A percentile compares a stretch with the other conserved stretches of the same genome.
These are phyloP conservation scores for Wickerhamomyces alni DNA, from an alignment of 805 yeast genomes.

Conservation along the genomic window DNA sequence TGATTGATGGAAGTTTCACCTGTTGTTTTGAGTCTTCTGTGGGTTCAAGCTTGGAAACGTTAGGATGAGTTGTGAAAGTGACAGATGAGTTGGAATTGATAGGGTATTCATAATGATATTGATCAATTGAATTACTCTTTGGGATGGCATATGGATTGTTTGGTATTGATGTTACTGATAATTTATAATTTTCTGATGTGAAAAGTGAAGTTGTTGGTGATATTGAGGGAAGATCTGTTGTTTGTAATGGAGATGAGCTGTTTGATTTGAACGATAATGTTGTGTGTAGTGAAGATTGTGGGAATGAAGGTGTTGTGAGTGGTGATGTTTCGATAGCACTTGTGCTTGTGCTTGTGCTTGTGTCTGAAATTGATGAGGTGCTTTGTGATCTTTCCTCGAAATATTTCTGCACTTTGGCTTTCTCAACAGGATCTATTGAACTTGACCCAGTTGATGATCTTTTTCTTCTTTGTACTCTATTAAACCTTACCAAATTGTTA, in stretches of 20 bases:
- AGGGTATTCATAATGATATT: background rate
- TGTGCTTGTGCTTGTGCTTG: too few species aligned
- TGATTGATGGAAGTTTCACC: too few species aligned
- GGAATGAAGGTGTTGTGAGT: background rate
- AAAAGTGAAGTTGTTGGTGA: background rate
- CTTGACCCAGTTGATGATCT: slow-evolving; percentile 3
- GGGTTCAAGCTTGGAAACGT: too few species aligned
- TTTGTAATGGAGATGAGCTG: too few species aligned
- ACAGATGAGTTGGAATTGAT: too few species aligned
- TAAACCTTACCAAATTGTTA: slow-evolving; percentile 14
- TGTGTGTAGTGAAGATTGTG: too few species aligned
- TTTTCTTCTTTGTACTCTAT: slow-evolving; percentile 17
- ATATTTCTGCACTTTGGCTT: background rate
- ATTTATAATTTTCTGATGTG: too few species aligned
- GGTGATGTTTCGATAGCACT: background rate
- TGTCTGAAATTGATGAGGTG: background rate
- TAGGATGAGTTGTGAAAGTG: too few species aligned
- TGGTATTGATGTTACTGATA: too few species aligned
- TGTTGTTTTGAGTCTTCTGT: too few species aligned
- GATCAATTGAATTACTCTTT: background rate
- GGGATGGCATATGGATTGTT: too few species aligned
- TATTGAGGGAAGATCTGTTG: background rate
- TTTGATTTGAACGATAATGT: too few species aligned
- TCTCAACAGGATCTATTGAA: background rate
- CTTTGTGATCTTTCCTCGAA: background rate